Conservation (phyloP, 257 asterid genomes). For the Pogostemon cablin region DNA sequence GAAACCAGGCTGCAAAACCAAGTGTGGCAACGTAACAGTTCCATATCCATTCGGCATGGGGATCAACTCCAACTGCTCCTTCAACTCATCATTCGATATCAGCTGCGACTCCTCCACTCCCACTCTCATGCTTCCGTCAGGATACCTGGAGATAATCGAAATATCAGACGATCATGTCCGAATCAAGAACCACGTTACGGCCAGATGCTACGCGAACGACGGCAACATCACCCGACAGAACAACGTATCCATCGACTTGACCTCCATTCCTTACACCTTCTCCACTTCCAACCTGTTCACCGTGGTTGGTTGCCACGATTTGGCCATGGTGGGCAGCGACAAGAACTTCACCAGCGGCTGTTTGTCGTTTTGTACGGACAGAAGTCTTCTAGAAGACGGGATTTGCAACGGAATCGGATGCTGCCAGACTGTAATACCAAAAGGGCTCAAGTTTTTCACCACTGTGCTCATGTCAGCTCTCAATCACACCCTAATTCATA, state of each 20-base stretch:
- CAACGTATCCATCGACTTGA: slow-evolving; percentile 8
- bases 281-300: slow-evolving; percentile 36
- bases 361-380: slow-evolving; percentile 32
- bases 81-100: slow-evolving; percentile 39
- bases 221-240: slow-evolving; percentile 26
- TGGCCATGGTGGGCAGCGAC: neutral
- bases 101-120: slow-evolving; percentile 43
- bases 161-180: slow-evolving; percentile 28
- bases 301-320: slow-evolving; percentile 52
- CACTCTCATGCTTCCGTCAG: slow-evolving; percentile 20
- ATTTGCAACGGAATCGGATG: neutral
- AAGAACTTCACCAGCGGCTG: slow-evolving; percentile 28
- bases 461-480: neutral
- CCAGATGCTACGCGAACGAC: slow-evolving; percentile 20
- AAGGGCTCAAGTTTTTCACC: neutral
- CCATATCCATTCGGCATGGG: slow-evolving; percentile 47
- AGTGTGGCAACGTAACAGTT: slow-evolving; percentile 40
- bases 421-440: neutral
- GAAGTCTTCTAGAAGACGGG: neutral
- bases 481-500: neutral
- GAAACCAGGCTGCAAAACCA: slow-evolving; percentile 35
- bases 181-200: slow-evolving; percentile 28
- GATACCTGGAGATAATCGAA: slow-evolving; percentile 24
- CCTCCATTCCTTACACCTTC: slow-evolving; percentile 7
- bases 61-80: slow-evolving; percentile 36